Evolutionary conservation across 495 filamentous ascomycete genomes (phyloP).

Genomic region (Penicillium lagena): DNA sequence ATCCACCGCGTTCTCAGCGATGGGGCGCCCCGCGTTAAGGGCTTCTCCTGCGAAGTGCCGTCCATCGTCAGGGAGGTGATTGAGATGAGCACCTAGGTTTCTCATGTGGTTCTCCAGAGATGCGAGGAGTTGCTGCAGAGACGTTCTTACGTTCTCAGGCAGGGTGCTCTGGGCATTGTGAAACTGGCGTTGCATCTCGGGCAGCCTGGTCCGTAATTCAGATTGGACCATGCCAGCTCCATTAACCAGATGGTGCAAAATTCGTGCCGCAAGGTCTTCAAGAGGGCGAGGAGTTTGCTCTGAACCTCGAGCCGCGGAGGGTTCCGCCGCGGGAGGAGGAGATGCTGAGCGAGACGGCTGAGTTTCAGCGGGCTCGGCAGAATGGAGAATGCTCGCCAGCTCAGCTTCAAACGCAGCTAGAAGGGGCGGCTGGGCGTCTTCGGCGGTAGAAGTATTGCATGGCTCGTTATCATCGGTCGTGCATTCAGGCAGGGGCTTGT

Average conservation of each 20-base stretch:
- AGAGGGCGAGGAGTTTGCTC: slow-evolving; percentile 14
- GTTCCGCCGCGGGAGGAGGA: slow-evolving; percentile 7
- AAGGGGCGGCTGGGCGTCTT: slow-evolving; percentile 25
- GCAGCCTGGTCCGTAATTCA: slow-evolving; percentile 29
- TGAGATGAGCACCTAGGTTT: slow-evolving; percentile 23
- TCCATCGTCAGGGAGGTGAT: slow-evolving; percentile 29
- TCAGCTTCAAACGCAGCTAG: slow-evolving; percentile 48
- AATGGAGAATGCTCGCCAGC: slow-evolving; percentile 36
- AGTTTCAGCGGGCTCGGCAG: slow-evolving; percentile 12
- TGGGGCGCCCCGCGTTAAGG: slow-evolving; percentile 30
- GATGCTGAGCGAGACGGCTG: slow-evolving; percentile 6
- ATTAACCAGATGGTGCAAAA: slow-evolving; percentile 27
- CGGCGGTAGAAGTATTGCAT: not conserved
- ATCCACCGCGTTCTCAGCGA: slow-evolving; percentile 34
- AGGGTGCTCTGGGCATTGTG: slow-evolving; percentile 31
- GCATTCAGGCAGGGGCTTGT: not conserved
- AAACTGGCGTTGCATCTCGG: slow-evolving; percentile 34
- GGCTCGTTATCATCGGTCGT: not conserved
- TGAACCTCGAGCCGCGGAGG: slow-evolving; percentile 7
- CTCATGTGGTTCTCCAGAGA: slow-evolving; percentile 38
- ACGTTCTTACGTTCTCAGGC: slow-evolving; percentile 35
- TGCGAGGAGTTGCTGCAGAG: slow-evolving; percentile 33
- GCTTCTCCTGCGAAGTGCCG: slow-evolving; percentile 29
- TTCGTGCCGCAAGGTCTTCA: slow-evolving; percentile 22
- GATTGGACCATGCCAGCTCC: slow-evolving; percentile 30